Evolutionary conservation across 139 green algal genomes (phyloP), one percentile per base, ranked within the genome.

Genomic region (Pseudopediastrum boryanum): DNA sequence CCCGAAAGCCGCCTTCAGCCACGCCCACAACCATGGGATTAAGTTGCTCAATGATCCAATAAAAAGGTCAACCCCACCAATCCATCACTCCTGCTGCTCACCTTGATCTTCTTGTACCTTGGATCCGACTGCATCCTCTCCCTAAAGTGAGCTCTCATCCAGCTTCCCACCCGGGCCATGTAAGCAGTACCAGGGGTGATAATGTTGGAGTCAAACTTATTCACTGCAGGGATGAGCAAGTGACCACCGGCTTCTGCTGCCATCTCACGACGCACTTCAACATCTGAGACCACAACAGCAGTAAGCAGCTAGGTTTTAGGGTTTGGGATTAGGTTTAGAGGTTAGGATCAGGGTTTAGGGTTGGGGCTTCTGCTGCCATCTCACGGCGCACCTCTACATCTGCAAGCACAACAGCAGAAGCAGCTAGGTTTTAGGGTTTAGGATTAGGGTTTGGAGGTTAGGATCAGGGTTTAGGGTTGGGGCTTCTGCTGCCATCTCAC

Each of bases 161-260:
- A 54, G 27, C 12, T 21, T 16, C 16, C 48, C 48, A 58, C 48
- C 48, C 48, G 16, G 48, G 16, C 48, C 48, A 58, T 21, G 21
- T 58, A 58, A 58, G 48, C 48, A 58, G 48, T 16, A 58, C 82
- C 80, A 0, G 93, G 93, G 1, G 93, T 97, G 83, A 97, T 97
- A 36, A 95, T 87, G 80, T 97, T 97, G 69, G 81, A 83, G 83
- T 97, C 92, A 52, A 96, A 95, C 33, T 39, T 52, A 41, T 76
- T 77, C 48, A 85, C 25, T 38, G 64, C 19, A 13, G 86, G 87
- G 12, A 93, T 88, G 50, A 39, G 10, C 1, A 85, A 19, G 0
- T 9, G 9, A 12, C 82, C 74, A 0, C 83, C 85, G n/a, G 84
- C 71, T 70, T 91, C 77, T 10, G 72, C 73, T 31, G 38, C 13